Base-by-base conservation (phyloP, 176 grass and related monocot species). In the Musa troglodytarum region DNA sequence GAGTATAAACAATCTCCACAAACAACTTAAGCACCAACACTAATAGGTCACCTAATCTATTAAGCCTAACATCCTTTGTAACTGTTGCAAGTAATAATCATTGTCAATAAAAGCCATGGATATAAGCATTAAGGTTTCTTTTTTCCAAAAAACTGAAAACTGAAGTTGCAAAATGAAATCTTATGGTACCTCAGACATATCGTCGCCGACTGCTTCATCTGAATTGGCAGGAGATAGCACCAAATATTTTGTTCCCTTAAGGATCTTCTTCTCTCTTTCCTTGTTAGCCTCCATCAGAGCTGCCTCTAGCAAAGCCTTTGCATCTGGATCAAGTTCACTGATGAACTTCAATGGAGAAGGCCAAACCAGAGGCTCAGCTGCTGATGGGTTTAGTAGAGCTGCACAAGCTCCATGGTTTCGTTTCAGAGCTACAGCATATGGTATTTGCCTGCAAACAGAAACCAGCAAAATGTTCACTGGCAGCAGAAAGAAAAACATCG, bases 311-410 rank as follows among this genome's bases (percentile, higher is more conserved):
- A 77, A n/a, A 53, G 58, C 49, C 61, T 77, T 77, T 63, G 61
- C 58, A 52, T 77, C 58, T 66, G 75, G 75, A 24, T 66, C 43
- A 49, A 77, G 75, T 77, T 77, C 59, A 51, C 49, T 53, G 19
- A 77, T 77, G 34, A 52, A 77, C 49, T 77, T 77, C 1, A 77
- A 65, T 77, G 75, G 61, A 66, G 75, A 77, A 77, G 75, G 75
- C 75, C 75, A 77, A 65, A 77, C 75, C 58, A 77, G 75, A 53
- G 75, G 75, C 62, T 77, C 75, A 53, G 75, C 61, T 53, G 75
- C 58, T 0, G 49, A 65, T 77, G 75, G 75, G 21, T 77, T 77
- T 19, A 77, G 20, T 50, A 77, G 49, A 77, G 75, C 58, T 52
- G 75, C 75, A 53, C 75, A 77, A 17, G 61, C 75, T 51, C 75